These are phyloP conservation scores for Tuctoria greenei DNA, from an alignment of 176 grass and related monocot genomes.

Conservation along the genomic window DNA sequence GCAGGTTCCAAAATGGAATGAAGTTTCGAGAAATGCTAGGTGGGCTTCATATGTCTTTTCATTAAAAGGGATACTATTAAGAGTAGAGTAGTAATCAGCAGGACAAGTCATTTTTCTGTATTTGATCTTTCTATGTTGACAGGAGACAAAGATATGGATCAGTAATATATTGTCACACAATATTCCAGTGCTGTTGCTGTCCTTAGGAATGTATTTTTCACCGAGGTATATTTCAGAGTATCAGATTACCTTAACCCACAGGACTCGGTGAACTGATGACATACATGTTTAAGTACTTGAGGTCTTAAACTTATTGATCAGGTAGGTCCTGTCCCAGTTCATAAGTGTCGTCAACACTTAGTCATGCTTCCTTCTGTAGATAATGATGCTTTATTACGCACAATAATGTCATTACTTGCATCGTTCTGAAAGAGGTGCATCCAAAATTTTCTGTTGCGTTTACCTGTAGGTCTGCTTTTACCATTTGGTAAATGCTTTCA, in stretches of 20 bases:
- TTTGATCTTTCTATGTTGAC: slow-evolving; percentile 1
- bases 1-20: slow-evolving; percentile 26
- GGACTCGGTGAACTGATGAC: background rate
- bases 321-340: background rate
- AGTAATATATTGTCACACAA: background rate
- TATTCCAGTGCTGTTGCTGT: slow-evolving; percentile 2
- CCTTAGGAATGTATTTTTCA: background rate
- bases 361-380: slow-evolving; percentile 2
- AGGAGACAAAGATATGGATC: background rate
- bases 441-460: background rate
- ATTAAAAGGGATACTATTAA: background rate
- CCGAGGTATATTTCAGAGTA: background rate
- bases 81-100: slow-evolving; percentile 10
- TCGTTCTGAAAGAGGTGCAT: background rate
- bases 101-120: slow-evolving; percentile 16
- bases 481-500: background rate
- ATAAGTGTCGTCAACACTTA: slow-evolving; percentile 3
- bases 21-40: slow-evolving; percentile 17
- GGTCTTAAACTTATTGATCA: background rate
- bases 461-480: background rate
- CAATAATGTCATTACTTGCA: background rate
- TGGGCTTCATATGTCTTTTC: slow-evolving; percentile 13
- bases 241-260: background rate
- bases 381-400: background rate
- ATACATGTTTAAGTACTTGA: background rate